Conservation (phyloP, 2,329 filamentous ascomycete genomes). For the Fragosphaeria purpurea region DNA sequence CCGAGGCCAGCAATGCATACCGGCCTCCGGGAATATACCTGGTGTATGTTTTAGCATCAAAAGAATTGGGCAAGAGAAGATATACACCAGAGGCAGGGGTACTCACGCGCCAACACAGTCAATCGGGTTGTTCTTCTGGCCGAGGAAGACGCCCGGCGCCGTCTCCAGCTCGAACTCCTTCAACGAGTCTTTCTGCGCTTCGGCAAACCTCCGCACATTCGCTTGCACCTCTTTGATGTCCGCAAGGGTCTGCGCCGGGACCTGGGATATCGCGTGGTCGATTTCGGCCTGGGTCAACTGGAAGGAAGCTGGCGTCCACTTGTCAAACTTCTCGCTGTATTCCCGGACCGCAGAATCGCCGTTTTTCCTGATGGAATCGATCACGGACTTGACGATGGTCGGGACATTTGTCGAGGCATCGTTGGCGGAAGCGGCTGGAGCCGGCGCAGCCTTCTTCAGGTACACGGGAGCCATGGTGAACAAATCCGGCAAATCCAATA, state of each 20-base stretch:
- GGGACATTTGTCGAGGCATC: constrained; percentile 17
- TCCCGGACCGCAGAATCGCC: constrained; percentile 37
- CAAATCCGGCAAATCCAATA: too few species aligned
- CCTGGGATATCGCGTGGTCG: constrained; percentile 30
- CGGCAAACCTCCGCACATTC: constrained; percentile 39
- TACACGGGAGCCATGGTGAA: constrained; percentile 2
- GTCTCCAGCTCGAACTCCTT: constrained; percentile 43
- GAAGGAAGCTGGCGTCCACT: constrained; percentile 39
- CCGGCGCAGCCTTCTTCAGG: constrained; percentile 3
- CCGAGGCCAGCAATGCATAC: constrained; percentile 42
- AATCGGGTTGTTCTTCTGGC: constrained; percentile 41
- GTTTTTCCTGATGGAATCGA: constrained; percentile 33
- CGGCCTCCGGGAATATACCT: constrained; percentile 36
- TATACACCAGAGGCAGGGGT: too few species aligned
- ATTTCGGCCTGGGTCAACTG: constrained; percentile 36
- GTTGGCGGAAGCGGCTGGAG: neutral
- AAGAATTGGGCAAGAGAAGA: too few species aligned
- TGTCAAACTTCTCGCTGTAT: constrained; percentile 44
- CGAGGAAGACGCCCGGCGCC: constrained; percentile 37
- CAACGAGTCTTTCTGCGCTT: constrained; percentile 34
- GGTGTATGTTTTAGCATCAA: too few species aligned
- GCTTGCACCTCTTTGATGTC: constrained; percentile 33
- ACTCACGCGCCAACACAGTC: constrained; percentile 32
- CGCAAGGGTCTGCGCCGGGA: constrained; percentile 31
- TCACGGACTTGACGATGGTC: constrained; percentile 35